These are phyloP conservation scores for Gastroboletus turbinatus DNA, from an alignment of 1,284 basidiomycete genomes.

Conservation along the genomic window DNA sequence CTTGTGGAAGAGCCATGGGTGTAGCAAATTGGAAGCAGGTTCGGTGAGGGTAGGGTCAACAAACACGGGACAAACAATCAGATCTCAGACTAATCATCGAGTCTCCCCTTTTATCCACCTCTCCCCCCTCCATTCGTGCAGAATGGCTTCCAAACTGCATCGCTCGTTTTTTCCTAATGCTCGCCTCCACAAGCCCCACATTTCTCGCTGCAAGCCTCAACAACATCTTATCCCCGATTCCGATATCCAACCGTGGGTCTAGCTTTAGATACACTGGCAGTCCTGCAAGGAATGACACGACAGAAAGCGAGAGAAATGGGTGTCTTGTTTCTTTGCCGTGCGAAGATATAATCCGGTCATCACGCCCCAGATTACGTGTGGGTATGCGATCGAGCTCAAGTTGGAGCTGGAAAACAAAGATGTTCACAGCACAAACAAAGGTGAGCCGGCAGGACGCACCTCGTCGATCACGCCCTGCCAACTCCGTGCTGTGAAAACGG, in stretches of 20 bases:
- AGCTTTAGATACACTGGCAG: constrained; percentile 82
- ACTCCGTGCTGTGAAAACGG: constrained; percentile 64
- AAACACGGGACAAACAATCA: constrained; percentile 29
- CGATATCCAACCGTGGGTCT: constrained; percentile 67
- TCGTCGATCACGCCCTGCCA: constrained; percentile 81
- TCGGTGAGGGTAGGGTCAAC: not conserved
- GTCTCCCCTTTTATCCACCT: constrained; percentile 56
- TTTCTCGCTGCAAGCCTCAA: constrained; percentile 69
- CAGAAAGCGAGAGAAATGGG: constrained; percentile 81
- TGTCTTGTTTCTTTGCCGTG: constrained; percentile 90
- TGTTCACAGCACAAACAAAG: not conserved
- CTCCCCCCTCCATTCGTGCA: constrained; percentile 77
- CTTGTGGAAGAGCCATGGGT: constrained; percentile 45
- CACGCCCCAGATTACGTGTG: constrained; percentile 86
- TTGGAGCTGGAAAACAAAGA: constrained; percentile 62
- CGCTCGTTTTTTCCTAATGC: constrained; percentile 80
- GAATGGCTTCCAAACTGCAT: constrained; percentile 98
- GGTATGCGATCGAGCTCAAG: constrained; percentile 92
- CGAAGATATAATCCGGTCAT: constrained; percentile 88
- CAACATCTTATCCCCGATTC: constrained; percentile 86
- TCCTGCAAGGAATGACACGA: constrained; percentile 72
- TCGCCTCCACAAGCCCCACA: constrained; percentile 70
- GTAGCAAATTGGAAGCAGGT: not conserved
- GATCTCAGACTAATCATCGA: constrained; percentile 24
- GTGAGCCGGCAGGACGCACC: constrained; percentile 40